These are phyloP conservation scores for Leccinellum albellum DNA, from an alignment of 768 basidiomycete genomes.

Conservation along the genomic window DNA sequence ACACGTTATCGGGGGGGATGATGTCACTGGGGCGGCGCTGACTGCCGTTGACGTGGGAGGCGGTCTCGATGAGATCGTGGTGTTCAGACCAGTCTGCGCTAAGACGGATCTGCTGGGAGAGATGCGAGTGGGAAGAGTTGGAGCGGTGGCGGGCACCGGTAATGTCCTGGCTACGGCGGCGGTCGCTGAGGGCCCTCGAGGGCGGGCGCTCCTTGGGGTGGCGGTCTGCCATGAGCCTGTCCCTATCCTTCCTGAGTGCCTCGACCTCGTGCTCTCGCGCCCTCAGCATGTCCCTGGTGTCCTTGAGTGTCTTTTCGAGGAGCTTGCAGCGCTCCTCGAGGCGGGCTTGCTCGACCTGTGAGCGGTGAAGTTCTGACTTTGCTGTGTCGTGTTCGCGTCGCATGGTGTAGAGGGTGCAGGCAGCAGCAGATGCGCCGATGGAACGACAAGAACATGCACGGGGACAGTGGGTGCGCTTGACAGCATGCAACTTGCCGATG, in stretches of 20 bases:
- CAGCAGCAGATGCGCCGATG: slow-evolving; percentile 38
- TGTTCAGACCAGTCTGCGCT: slow-evolving; percentile 33
- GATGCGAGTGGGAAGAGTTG: slow-evolving; percentile 28
- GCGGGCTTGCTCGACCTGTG: slow-evolving; percentile 50
- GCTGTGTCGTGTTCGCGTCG: slow-evolving; percentile 55
- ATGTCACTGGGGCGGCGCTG: slow-evolving; percentile 14
- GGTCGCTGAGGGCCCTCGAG: slow-evolving; percentile 22
- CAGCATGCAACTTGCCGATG: slow-evolving; percentile 38
- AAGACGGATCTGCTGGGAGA: slow-evolving; percentile 30
- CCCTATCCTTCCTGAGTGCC: slow-evolving; percentile 41
- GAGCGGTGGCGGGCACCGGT: slow-evolving; percentile 21
- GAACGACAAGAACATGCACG: slow-evolving; percentile 31
- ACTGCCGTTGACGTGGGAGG: slow-evolving; percentile 11
- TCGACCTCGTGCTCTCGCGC: slow-evolving; percentile 60
- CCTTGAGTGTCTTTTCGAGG: slow-evolving; percentile 61
- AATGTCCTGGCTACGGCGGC: too few species aligned
- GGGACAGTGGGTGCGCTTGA: slow-evolving; percentile 33
- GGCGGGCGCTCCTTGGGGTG: slow-evolving; percentile 16
- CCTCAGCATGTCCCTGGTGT: slow-evolving; percentile 58
- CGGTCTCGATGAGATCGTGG: slow-evolving; percentile 14
- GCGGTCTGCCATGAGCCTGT: slow-evolving; percentile 25
- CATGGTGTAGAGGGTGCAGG: slow-evolving; percentile 39
- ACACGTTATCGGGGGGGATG: slow-evolving; percentile 21
- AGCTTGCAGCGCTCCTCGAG: slow-evolving; percentile 60
- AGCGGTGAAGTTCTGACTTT: slow-evolving; percentile 52